Conservation (phyloP, 192 early-diverging fungal species). For the Piromyces finnis region DNA sequence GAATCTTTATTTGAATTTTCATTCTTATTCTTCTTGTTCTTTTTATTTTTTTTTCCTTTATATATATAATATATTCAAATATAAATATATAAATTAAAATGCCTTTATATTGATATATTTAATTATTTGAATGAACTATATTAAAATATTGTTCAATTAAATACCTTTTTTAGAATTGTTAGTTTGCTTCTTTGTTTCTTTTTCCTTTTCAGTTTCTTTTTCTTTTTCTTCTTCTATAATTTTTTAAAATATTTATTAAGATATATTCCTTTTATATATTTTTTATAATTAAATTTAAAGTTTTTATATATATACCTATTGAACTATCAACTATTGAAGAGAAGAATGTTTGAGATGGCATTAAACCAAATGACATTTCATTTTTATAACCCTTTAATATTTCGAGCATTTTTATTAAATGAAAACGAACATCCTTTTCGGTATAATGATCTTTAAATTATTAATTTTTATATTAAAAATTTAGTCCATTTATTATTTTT, state of each 20-base stretch:
- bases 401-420: slow-evolving; percentile 75
- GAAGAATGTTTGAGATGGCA: slow-evolving; percentile 41
- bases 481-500: no score
- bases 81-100: no score
- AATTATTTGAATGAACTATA: no score
- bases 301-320: no score
- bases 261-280: no score
- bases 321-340: slow-evolving; percentile 39
- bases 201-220: slow-evolving; percentile 1
- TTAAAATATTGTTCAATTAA: no score
- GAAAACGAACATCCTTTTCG: slow-evolving; percentile 79
- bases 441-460: slow-evolving; percentile 52
- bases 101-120: no score
- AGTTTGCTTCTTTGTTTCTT: not conserved
- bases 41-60: not conserved
- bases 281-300: no score
- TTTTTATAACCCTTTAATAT: slow-evolving; percentile 58
- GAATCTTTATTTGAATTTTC: not conserved
- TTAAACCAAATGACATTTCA: slow-evolving; percentile 43
- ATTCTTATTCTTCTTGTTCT: not conserved
- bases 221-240: not conserved
- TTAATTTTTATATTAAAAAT: not conserved
- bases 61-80: not conserved
- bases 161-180: not conserved
- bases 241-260: no score